Conservation (phyloP, 1,284 basidiomycete species). For the Entoloma clypeatum region DNA sequence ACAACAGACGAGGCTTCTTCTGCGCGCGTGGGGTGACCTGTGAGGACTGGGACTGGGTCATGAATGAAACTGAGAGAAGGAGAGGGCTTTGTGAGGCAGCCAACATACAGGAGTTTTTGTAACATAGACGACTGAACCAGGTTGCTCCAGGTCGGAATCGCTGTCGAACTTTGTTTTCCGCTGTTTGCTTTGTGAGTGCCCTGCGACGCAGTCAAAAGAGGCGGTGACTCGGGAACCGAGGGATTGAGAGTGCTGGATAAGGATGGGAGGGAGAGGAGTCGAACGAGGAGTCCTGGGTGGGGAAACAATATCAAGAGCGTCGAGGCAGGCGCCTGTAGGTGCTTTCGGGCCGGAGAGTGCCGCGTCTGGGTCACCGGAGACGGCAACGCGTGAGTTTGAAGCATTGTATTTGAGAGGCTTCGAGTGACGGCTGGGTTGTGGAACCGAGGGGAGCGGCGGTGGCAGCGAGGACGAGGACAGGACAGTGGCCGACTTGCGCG, state of each 20-base stretch:
- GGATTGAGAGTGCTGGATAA: conserved; percentile 13
- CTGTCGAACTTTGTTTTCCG: conserved; percentile 33
- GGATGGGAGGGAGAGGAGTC: conserved; percentile 7
- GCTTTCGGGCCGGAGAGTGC: too few species aligned
- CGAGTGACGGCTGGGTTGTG: conserved; percentile 12
- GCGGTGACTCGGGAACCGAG: conserved; percentile 15
- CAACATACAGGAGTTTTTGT: conserved; percentile 17
- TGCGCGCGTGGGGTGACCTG: conserved; percentile 18
- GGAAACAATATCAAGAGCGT: too few species aligned
- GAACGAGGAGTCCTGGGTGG: conserved; percentile 10
- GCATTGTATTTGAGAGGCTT: conserved; percentile 9
- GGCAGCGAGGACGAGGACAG: conserved; percentile 6
- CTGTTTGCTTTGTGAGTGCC: conserved; percentile 14
- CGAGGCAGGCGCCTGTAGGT: too few species aligned
- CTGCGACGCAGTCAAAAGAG: conserved; percentile 8
- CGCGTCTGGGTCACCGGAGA: conserved; percentile 18
- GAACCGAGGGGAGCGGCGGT: conserved; percentile 1
- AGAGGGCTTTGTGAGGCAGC: conserved; percentile 4
- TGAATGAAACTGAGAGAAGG: conserved; percentile 9
- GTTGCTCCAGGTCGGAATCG: conserved; percentile 30
- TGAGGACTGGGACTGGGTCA: conserved; percentile 14
- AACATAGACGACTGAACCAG: conserved; percentile 26
- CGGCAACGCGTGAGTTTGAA: conserved; percentile 16
- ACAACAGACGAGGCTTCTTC: conserved; percentile 36
- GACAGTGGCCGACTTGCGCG: conserved; percentile 21